phyloP scores from a whole-genome alignment of 2,329 filamentous ascomycete genomes.

The Coleophoma cylindrospora region DNA sequence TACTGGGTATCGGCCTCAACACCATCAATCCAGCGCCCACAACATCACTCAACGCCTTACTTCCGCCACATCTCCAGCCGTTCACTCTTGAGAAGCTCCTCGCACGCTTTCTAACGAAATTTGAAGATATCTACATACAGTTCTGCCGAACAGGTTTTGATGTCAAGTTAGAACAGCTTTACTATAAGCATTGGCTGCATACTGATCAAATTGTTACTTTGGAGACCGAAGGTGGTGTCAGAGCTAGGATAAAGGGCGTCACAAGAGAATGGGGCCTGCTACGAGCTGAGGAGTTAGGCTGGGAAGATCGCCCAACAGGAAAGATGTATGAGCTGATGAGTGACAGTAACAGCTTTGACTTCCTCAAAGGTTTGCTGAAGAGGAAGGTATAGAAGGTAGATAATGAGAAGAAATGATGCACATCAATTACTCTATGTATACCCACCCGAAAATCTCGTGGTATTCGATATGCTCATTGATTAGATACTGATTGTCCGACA shows the following conservation, averaged over 20 bases:
- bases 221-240: constrained; percentile 71
- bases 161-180: constrained; percentile 64
- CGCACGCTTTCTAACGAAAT: constrained; percentile 70
- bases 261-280: constrained; percentile 89
- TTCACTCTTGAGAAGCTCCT: constrained; percentile 77
- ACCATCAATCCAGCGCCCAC: constrained; percentile 79
- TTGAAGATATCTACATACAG: constrained; percentile 71
- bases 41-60: constrained; percentile 74
- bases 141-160: constrained; percentile 78
- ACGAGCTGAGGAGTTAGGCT: constrained; percentile 75
- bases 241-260: constrained; percentile 78
- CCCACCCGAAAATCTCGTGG: constrained; percentile 44
- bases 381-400: constrained; percentile 47
- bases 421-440: not conserved
- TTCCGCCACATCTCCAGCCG: constrained; percentile 44
- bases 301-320: constrained; percentile 68
- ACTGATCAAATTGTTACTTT: constrained; percentile 66
- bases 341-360: constrained; percentile 98
- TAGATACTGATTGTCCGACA: too few relatives aligned
- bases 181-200: constrained; percentile 85
- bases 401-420: too few relatives aligned
- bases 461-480: too few relatives aligned
- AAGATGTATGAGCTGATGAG: constrained; percentile 82
- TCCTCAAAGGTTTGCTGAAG: constrained; percentile 82
- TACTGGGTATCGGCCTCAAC: constrained; percentile 85